Evolutionary conservation across 495 filamentous ascomycete species (phyloP), one percentile per base, ranked within the genome.

Genomic region (Rhizodiscina lignyota): DNA sequence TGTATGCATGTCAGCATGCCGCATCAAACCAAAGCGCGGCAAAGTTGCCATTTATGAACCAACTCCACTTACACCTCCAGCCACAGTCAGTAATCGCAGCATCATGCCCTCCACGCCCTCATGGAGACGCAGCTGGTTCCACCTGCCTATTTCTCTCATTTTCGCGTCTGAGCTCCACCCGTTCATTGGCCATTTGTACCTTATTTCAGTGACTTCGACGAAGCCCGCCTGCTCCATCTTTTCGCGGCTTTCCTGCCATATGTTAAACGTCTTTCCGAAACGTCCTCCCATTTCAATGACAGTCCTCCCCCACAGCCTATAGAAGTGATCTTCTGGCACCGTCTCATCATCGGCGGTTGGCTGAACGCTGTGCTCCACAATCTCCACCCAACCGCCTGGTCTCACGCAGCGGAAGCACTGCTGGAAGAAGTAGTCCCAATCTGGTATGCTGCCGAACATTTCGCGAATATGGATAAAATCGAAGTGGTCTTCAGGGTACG

Each of bases 301-400:
- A 2, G 34, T 48, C 0, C 37, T 32, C 1, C 48, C 48, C 50
- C 48, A 51, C 11, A 19, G 22, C 12, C 39, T 32, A 34, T 39
- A 49, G 23, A 53, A 41, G 31, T 44, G 41, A 19, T 44, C 41
- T 4, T 40, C 30, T 11, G 26, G 32, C n/a, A 46, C 22, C 19
- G 34, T 42, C 10, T 29, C 48, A 30, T 50, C 50, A 16, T 48
- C 42, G 21, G 41, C 32, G 0, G 33, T 40, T 0, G 44, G 44
- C 17, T 39, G 27, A 1, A 51, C 44, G 18, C 31, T 41, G 24
- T 40, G 36, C 32, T 53, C 50, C 4, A 49, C 38, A 5, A 43
- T 36, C 36, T 56, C 51, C 18, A 56, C 30, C 46, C 39, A 52
- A 23, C 51, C 53, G 11, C 49, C 52, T 21, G 53, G 53, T 32